Evolutionary conservation across 164 flowering plant species (phyloP).

Genomic region (Protea cynaroides): DNA sequence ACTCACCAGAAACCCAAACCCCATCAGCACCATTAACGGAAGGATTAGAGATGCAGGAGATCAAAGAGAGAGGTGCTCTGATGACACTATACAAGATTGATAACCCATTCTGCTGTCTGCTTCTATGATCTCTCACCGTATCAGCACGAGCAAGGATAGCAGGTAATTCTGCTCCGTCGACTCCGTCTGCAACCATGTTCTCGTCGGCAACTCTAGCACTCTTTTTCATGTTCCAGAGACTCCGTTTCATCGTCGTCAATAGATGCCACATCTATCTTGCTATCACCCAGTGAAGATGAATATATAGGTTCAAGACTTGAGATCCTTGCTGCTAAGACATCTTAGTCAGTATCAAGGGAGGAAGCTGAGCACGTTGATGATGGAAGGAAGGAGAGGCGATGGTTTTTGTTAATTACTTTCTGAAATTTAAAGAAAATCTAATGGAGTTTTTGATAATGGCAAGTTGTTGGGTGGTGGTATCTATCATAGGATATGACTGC

Average conservation of each 20-base stretch:
- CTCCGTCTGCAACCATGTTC: constrained; percentile 30
- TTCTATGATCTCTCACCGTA: neutral
- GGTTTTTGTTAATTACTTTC: too few species aligned
- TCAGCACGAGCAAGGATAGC: too few species aligned
- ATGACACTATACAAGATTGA: constrained; percentile 12
- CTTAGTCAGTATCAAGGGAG: too few species aligned
- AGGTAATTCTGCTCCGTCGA: constrained; percentile 3
- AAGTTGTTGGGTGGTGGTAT: constrained; percentile 19
- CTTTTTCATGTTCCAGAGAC: constrained; percentile 35
- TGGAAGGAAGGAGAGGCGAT: too few species aligned
- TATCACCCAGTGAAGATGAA: too few species aligned
- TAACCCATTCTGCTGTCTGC: constrained; percentile 6
- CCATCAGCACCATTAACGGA: constrained; percentile 36
- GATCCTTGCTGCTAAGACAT: too few species aligned
- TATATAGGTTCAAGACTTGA: too few species aligned
- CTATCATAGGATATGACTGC: too few species aligned
- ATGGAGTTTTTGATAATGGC: constrained; percentile 19
- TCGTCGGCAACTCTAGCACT: constrained; percentile 54
- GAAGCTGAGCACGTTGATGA: too few species aligned
- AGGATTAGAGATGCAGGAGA: constrained; percentile 47
- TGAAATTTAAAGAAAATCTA: too few species aligned
- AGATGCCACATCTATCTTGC: constrained; percentile 24
- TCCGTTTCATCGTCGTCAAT: constrained; percentile 23
- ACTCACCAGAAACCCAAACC: constrained; percentile 44
- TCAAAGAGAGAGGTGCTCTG: constrained; percentile 17